Percentiles rank a stretch among this genome's conserved stretches.
These are phyloP conservation scores for Phyllosticta capitalensis DNA, from an alignment of 2,329 filamentous ascomycete genomes.

Conservation along the genomic window DNA sequence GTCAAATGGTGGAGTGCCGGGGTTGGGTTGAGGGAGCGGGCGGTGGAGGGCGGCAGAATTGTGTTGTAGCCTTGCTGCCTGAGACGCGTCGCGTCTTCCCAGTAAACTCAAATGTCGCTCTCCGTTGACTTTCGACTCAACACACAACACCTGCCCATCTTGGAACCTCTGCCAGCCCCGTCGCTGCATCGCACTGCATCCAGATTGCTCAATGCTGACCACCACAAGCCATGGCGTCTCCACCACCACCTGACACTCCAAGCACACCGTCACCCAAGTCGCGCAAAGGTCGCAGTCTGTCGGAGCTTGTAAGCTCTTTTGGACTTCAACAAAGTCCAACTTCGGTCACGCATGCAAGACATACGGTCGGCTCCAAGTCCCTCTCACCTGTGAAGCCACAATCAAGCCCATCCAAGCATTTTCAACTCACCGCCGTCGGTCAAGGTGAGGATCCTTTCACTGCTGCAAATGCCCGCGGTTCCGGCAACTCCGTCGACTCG, in stretches of 20 bases:
- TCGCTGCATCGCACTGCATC: background rate
- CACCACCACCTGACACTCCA: background rate
- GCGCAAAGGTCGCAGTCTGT: background rate
- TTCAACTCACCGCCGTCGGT: background rate
- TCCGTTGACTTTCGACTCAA: background rate
- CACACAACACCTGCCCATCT: background rate
- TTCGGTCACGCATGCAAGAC: slow-evolving; percentile 21
- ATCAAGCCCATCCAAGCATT: background rate
- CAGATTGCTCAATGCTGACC: background rate
- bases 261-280: background rate
- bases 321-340: slow-evolving; percentile 21
- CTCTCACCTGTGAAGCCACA: background rate
- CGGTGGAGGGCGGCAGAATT: slow-evolving; percentile 1
- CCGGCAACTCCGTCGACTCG: background rate
- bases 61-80: background rate
- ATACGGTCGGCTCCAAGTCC: background rate
- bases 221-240: background rate
- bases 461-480: background rate
- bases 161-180: background rate
- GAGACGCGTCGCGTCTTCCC: background rate
- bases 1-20: background rate
- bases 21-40: background rate
- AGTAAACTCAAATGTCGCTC: too few species aligned
- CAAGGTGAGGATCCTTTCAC: background rate
- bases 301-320: slow-evolving; percentile 10